These are phyloP conservation scores for Eucalyptus albens DNA, from an alignment of 345 rosid genomes.

Conservation along the genomic window DNA sequence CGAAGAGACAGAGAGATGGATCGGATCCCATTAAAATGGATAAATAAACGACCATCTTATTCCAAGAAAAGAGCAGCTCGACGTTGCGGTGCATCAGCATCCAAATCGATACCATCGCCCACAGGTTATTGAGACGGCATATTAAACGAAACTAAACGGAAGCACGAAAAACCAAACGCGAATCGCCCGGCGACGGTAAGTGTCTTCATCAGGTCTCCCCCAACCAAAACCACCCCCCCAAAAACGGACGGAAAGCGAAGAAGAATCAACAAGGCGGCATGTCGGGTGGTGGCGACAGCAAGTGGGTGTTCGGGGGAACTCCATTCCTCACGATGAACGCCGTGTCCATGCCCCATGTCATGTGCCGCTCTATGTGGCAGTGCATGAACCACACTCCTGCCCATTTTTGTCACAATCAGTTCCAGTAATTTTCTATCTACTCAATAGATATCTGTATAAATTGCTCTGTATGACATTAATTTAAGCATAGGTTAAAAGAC, in stretches of 20 bases:
- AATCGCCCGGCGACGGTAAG: background rate
- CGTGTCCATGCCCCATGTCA: conserved; percentile 21
- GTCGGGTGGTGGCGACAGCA: conserved; percentile 18
- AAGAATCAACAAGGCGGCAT: conserved; percentile 16
- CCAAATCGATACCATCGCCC: background rate
- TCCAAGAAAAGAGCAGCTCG: background rate
- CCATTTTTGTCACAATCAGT: background rate
- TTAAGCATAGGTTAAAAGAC: no score
- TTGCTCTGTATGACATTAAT: no score
- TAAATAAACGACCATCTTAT: no score
- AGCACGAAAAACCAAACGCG: background rate
- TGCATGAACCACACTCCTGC: conserved; percentile 29
- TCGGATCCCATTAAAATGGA: background rate
- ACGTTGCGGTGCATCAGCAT: background rate
- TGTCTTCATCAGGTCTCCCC: background rate
- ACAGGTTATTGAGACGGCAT: background rate
- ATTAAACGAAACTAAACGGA: background rate
- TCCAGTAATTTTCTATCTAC: background rate
- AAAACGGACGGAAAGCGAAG: background rate
- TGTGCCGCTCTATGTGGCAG: conserved; percentile 26
- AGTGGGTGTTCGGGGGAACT: background rate
- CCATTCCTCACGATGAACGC: conserved; percentile 19
- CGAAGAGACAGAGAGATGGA: background rate
- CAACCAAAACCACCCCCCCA: no score
- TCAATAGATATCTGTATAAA: background rate